Conservation (phyloP, 148 eudicot genomes). For the Silene uniflora region DNA sequence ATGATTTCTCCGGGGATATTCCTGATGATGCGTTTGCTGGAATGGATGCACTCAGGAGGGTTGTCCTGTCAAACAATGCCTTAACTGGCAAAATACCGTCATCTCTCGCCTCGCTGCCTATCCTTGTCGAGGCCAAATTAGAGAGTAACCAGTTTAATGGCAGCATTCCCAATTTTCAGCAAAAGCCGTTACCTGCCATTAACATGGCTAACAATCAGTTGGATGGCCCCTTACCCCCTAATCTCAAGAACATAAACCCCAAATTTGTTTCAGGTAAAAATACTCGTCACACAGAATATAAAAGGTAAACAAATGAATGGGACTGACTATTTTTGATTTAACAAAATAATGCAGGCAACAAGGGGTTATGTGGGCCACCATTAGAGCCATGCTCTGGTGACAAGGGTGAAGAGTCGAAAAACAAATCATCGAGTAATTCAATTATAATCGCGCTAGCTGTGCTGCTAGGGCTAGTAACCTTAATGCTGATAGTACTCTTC, state of each 20-base stretch:
- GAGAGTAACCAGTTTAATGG: conserved; percentile 71
- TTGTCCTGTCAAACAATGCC: conserved; percentile 50
- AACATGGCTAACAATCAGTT: conserved; percentile 62
- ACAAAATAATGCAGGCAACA: conserved; percentile 47
- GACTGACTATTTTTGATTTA: not conserved
- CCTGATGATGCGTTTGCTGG: conserved; percentile 63
- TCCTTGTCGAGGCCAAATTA: conserved; percentile 51
- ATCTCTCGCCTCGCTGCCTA: conserved; percentile 44
- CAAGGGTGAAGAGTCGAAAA: not conserved
- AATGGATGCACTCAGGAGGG: conserved; percentile 60
- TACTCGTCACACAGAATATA: too few relatives aligned
- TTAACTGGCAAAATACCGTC: conserved; percentile 61
- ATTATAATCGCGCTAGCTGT: conserved; percentile 24
- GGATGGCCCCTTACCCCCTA: conserved; percentile 63
- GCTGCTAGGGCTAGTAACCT: conserved; percentile 26
- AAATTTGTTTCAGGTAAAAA: conserved; percentile 27
- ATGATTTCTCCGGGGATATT: conserved; percentile 58
- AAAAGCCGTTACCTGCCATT: conserved; percentile 24
- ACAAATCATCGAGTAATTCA: conserved; percentile 27
- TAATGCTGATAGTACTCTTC: conserved; percentile 25
- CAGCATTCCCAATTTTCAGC: conserved; percentile 41
- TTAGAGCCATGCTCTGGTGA: conserved; percentile 34
- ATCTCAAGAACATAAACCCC: conserved; percentile 24
- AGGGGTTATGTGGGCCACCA: conserved; percentile 71
- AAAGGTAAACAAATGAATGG: too few relatives aligned